Base-by-base conservation (phyloP, 2,329 filamentous ascomycete genomes). In the Coniella lustricola region DNA sequence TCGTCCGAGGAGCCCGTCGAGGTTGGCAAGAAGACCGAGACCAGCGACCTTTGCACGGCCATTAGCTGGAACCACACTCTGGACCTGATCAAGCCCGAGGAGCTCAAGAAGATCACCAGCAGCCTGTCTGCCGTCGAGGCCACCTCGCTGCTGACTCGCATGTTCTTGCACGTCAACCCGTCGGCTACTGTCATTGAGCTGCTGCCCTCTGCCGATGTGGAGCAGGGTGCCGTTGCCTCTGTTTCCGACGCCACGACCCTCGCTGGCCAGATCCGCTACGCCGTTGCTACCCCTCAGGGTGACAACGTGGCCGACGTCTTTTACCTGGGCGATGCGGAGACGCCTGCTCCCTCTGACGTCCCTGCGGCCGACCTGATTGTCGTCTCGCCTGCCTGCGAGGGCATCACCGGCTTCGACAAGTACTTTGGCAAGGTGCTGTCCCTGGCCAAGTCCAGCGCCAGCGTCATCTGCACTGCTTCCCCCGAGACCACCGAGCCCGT, bases 101-200 rank as follows among this genome's bases (percentile, higher is more conserved):
- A 51, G 40, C 41, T 51, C 20, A 46, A 37, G n/a, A 44, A 14
- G 21, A 31, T 51, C 16, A 34, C 41, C 9, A 35, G 25, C 14
- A 31, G 29, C 4, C 29, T 44, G 7, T 21, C 49, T 4, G n/a
- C 33, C 7, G 17, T 18, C 9, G 44, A 47, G 2, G 45, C 39
- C 18, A 46, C 44, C 2, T 37, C 41, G 8, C 31, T 47, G 39
- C 25, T 51, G 7, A 14, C 46, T 3, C 40, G 42, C 40, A 44
- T 51, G 49, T 46, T 51, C 31, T 36, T 51, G n/a, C 49, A 51
- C 12, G 44, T 40, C 31, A 48, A 51, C 36, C 49, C 49, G 1
- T 29, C 49, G 1, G 44, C 49, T 3, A 41, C 39, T 14, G 44
- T 51, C n/a, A 40, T 48, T 17, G 49, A 48, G 35, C 49, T 51